A percentile compares a stretch with the other conserved stretches of the same genome.
Evolutionary conservation across 2,329 filamentous ascomycete genomes (phyloP).

Genomic region (Onygena corvina): DNA sequence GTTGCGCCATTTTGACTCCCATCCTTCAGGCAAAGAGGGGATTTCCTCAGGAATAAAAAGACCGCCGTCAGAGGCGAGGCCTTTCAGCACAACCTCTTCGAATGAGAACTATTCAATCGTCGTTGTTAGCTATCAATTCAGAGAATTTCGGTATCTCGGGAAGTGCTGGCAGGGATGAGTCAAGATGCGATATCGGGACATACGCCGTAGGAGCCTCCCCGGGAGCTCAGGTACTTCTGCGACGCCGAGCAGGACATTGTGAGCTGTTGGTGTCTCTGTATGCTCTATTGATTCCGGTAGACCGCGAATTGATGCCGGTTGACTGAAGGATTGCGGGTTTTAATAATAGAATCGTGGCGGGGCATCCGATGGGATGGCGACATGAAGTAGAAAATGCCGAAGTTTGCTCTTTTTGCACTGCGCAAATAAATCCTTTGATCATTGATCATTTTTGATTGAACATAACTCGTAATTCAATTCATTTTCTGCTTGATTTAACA

Average conservation of each 20-base stretch:
- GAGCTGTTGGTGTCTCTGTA: neutral
- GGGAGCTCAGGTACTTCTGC: constrained; percentile 51
- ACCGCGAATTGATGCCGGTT: neutral
- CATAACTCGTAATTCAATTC: neutral
- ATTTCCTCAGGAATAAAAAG: constrained; percentile 81
- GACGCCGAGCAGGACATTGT: constrained; percentile 27
- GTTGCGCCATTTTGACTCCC: constrained; percentile 61
- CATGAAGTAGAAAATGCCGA: neutral
- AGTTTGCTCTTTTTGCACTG: constrained; percentile 2
- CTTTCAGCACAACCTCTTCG: constrained; percentile 81
- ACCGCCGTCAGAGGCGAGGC: constrained; percentile 72
- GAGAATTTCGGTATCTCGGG: too few species aligned
- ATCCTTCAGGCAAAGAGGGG: constrained; percentile 50
- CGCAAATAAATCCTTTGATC: neutral
- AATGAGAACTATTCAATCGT: constrained; percentile 50
- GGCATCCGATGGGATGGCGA: neutral
- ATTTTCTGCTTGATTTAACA: neutral
- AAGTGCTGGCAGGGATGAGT: neutral
- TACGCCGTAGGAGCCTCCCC: constrained; percentile 52
- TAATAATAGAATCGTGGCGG: neutral
- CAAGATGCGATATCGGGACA: constrained; percentile 18
- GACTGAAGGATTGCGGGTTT: neutral
- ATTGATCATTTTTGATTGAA: neutral
- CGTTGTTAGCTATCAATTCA: constrained; percentile 7
- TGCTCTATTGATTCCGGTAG: neutral